A percentile compares a stretch with the other conserved stretches of the same genome.
These are phyloP conservation scores for Citeromyces matritensis DNA, from an alignment of 805 yeast species.

Conservation along the genomic window DNA sequence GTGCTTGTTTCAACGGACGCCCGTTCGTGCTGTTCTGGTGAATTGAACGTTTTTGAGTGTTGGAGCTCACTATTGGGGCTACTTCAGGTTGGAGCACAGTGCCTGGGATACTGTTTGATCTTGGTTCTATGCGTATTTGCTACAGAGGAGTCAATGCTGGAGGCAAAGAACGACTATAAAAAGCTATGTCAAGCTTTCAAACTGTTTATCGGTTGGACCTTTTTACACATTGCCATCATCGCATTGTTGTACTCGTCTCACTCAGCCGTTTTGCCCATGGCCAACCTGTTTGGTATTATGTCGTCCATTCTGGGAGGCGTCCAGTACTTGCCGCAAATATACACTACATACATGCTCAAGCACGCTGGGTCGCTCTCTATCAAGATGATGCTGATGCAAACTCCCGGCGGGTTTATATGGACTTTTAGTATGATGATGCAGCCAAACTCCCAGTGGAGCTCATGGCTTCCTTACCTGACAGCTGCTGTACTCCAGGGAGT, in stretches of 20 bases:
- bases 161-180: slow-evolving; percentile 26
- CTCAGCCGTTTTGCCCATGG: slow-evolving; percentile 17
- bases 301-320: slow-evolving; percentile 49
- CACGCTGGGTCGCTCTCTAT: slow-evolving; percentile 73
- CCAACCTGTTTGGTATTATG: slow-evolving; percentile 47
- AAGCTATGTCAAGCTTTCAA: slow-evolving; percentile 24
- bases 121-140: slow-evolving; percentile 34
- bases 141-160: slow-evolving; percentile 29
- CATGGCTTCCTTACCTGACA: slow-evolving; percentile 68
- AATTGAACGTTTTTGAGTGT: slow-evolving; percentile 38
- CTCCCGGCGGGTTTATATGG: slow-evolving; percentile 83
- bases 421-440: slow-evolving; percentile 54
- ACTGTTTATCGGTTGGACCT: slow-evolving; percentile 20
- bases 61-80: slow-evolving; percentile 50
- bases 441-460: slow-evolving; percentile 73
- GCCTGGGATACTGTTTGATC: slow-evolving; percentile 41
- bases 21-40: slow-evolving; percentile 38
- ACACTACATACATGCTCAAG: slow-evolving; percentile 51
- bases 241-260: slow-evolving; percentile 8
- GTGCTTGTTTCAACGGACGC: too few species aligned
- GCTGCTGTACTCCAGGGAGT: slow-evolving; percentile 58
- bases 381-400: slow-evolving; percentile 72
- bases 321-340: slow-evolving; percentile 71
- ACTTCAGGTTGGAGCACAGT: slow-evolving; percentile 51
- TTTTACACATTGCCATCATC: slow-evolving; percentile 18